These are phyloP conservation scores for Hirsutella thompsonii DNA, from an alignment of 2,329 filamentous ascomycete species.

Conservation along the genomic window DNA sequence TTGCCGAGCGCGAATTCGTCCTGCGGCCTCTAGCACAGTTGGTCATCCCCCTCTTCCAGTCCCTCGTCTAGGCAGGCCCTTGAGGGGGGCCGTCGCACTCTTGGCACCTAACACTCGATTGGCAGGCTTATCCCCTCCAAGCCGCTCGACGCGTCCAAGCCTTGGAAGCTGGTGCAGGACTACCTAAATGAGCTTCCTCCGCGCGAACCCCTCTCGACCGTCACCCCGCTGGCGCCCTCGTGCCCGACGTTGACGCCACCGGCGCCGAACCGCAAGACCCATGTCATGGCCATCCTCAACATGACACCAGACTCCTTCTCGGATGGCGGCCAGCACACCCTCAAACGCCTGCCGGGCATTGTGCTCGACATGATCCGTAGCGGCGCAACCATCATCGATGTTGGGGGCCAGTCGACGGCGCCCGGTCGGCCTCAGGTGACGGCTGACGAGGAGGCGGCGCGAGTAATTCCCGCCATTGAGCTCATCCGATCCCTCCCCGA, in stretches of 20 bases:
- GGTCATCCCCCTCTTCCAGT: constrained; percentile 10
- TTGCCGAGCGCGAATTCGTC: constrained; percentile 88
- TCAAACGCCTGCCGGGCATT: constrained; percentile 41
- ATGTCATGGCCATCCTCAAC: constrained; percentile 90
- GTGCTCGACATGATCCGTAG: constrained; percentile 48
- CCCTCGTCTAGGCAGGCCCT: background rate
- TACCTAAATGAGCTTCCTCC: constrained; percentile 45
- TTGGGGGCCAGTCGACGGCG: constrained; percentile 87
- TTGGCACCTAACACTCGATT: background rate
- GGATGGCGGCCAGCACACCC: constrained; percentile 59
- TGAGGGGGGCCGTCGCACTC: background rate
- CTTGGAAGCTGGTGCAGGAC: constrained; percentile 49
- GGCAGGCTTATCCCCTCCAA: constrained; percentile 41
- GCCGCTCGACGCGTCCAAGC: constrained; percentile 36
- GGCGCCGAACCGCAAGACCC: constrained; percentile 47
- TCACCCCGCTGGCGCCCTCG: constrained; percentile 39
- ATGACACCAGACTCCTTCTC: constrained; percentile 95
- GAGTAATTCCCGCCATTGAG: constrained; percentile 68
- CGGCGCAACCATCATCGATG: constrained; percentile 76
- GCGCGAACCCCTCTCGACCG: constrained; percentile 38
- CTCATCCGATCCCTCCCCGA: constrained; percentile 57
- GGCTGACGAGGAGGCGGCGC: constrained; percentile 59
- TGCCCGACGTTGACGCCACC: constrained; percentile 44
- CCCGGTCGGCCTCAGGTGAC: constrained; percentile 59
- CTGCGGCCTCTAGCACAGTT: constrained; percentile 74